Percentiles rank a stretch among this genome's conserved stretches.
Conservation (phyloP, 768 basidiomycete species). For the Coprinellus micaceus region DNA sequence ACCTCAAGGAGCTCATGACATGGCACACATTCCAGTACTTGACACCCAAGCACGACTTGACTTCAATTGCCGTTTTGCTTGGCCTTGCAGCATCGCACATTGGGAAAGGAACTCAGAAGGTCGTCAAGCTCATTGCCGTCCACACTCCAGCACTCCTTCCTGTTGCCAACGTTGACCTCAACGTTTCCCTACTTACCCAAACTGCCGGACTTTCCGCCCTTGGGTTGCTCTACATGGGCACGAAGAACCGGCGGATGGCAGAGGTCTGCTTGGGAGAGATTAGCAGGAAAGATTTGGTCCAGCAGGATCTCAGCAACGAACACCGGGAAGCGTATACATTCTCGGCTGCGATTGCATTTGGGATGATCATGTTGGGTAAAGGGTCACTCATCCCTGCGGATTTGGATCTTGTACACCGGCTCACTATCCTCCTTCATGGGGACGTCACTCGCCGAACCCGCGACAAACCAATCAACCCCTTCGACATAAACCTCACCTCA, state of each 20-base stretch:
- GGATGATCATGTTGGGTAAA: constrained; percentile 93
- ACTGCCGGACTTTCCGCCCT: constrained; percentile 84
- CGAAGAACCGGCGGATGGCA: constrained; percentile 85
- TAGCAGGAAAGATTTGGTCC: constrained; percentile 69
- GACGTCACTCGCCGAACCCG: constrained; percentile 45
- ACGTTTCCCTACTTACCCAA: constrained; percentile 87
- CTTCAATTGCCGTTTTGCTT: constrained; percentile 88
- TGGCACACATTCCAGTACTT: constrained; percentile 96
- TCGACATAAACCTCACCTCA: constrained; percentile 88
- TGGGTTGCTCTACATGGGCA: constrained; percentile 87
- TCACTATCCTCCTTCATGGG: constrained; percentile 77
- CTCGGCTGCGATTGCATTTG: constrained; percentile 85
- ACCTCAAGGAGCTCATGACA: constrained; percentile 82
- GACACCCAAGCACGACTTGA: constrained; percentile 93
- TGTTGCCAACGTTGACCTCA: constrained; percentile 80
- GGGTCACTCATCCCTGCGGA: constrained; percentile 80
- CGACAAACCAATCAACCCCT: constrained; percentile 38
- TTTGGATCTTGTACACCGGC: constrained; percentile 56
- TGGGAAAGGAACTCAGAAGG: constrained; percentile 79
- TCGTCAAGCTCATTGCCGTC: constrained; percentile 88
- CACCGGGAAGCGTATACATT: constrained; percentile 91
- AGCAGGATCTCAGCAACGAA: constrained; percentile 81
- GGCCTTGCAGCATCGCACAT: constrained; percentile 91
- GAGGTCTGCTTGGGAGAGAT: constrained; percentile 89
- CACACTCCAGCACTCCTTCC: constrained; percentile 93